phyloP scores from a whole-genome alignment of 2,329 filamentous ascomycete genomes.

The Graphium sp. region DNA sequence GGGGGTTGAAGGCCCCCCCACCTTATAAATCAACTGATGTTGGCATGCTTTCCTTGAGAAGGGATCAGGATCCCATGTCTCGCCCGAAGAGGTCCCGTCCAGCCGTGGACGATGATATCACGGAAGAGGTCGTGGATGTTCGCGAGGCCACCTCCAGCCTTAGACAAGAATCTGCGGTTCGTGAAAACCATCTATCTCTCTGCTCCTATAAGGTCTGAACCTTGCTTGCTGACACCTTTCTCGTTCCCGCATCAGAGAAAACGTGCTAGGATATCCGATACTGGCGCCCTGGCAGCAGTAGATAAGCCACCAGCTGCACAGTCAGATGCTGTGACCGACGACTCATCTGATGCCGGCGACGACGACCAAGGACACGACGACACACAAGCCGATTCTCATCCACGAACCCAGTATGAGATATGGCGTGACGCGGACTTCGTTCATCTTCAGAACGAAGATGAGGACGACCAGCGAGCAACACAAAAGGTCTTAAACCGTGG shows the following conservation, averaged over 20 bases:
- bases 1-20: no score
- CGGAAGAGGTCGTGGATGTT: conserved; percentile 16
- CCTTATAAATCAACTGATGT: conserved; percentile 4
- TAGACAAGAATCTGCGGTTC: conserved; percentile 19
- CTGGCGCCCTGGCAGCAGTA: conserved; percentile 7
- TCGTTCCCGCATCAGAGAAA: conserved; percentile 14
- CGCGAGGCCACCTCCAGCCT: conserved; percentile 22
- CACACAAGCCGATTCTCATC: conserved; percentile 18
- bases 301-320: conserved; percentile 6
- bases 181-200: conserved; percentile 6
- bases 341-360: conserved; percentile 13
- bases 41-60: conserved; percentile 4
- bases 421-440: conserved; percentile 41
- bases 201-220: not conserved
- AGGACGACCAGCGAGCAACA: conserved; percentile 47
- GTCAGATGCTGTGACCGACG: conserved; percentile 6
- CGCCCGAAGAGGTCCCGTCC: conserved; percentile 24
- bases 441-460: conserved; percentile 36
- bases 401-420: conserved; percentile 43
- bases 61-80: conserved; percentile 10
- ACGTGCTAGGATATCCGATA: conserved; percentile 15
- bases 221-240: no score
- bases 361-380: conserved; percentile 12
- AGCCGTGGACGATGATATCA: conserved; percentile 16
- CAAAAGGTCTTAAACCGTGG: conserved; percentile 35